phyloP scores from a whole-genome alignment of 257 asterid species.

The Gentiana straminea region DNA sequence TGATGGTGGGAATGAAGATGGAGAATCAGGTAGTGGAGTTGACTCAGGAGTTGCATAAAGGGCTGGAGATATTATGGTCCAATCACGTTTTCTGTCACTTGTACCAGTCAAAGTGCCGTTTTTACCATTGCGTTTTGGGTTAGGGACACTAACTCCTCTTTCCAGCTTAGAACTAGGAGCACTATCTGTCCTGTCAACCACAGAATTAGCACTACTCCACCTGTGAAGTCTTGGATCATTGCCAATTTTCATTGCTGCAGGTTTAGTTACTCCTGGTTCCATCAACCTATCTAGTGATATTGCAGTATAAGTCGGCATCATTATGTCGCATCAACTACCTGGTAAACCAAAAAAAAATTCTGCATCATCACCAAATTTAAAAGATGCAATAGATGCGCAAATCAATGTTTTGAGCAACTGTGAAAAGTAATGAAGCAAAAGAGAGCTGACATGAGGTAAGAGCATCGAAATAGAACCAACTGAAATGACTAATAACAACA shows the following conservation, averaged over 20 bases:
- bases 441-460: background rate
- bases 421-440: background rate
- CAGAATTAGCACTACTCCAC: constrained; percentile 32
- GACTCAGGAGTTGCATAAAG: constrained; percentile 81
- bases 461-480: background rate
- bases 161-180: constrained; percentile 29
- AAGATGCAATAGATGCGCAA: background rate
- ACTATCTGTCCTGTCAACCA: constrained; percentile 15
- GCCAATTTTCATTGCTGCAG: constrained; percentile 23
- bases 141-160: constrained; percentile 35
- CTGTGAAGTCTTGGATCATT: constrained; percentile 32
- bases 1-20: constrained; percentile 76
- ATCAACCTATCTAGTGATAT: constrained; percentile 70
- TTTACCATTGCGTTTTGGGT: constrained; percentile 21
- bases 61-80: constrained; percentile 87
- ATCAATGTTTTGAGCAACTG: background rate
- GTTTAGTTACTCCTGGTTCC: constrained; percentile 48
- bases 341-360: constrained; percentile 13
- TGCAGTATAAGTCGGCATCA: constrained; percentile 82
- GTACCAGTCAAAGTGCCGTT: constrained; percentile 20
- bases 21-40: constrained; percentile 86
- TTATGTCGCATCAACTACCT: constrained; percentile 45
- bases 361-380: constrained; percentile 5
- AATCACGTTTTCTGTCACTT: constrained; percentile 38
- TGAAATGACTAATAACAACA: background rate